Conservation (phyloP, 2,329 filamentous ascomycete genomes). For the Aspergillus latus region DNA sequence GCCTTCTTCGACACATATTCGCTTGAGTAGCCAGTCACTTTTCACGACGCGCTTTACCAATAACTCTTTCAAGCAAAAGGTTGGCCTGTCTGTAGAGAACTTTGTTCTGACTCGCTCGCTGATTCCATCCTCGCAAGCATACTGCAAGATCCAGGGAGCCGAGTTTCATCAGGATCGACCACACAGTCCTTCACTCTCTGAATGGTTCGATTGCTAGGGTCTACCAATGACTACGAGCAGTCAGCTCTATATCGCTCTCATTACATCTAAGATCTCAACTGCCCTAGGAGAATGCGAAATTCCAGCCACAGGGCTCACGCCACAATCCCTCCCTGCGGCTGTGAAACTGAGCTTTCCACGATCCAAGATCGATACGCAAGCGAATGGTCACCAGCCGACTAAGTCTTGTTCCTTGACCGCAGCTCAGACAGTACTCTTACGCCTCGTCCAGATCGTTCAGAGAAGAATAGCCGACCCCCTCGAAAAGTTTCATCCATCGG, state of each 20-base stretch:
- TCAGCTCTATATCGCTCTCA: conserved; percentile 1
- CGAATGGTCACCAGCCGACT: conserved; percentile 1
- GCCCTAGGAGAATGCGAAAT: conserved; percentile 5
- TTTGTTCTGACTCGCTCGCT: not conserved
- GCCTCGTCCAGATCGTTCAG: not conserved
- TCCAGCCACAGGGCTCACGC: not conserved
- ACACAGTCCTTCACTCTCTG: conserved; percentile 2
- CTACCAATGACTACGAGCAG: not conserved
- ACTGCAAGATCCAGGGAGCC: conserved; percentile 1
- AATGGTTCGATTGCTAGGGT: not conserved
- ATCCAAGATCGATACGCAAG: not conserved
- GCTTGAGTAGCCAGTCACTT: too few species aligned
- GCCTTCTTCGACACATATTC: too few species aligned
- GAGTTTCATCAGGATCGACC: conserved; percentile 3
- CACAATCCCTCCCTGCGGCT: not conserved
- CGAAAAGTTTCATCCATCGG: not conserved
- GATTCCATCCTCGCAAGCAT: not conserved
- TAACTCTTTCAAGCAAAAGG: too few species aligned
- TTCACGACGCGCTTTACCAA: too few species aligned
- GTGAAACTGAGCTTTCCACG: not conserved
- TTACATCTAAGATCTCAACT: not conserved
- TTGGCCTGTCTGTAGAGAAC: too few species aligned
- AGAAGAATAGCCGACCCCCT: not conserved
- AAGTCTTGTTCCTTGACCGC: conserved; percentile 1
- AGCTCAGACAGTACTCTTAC: conserved; percentile 1